Conservation (phyloP, 2,329 filamentous ascomycete species). For the Periglandula ipomoeae region DNA sequence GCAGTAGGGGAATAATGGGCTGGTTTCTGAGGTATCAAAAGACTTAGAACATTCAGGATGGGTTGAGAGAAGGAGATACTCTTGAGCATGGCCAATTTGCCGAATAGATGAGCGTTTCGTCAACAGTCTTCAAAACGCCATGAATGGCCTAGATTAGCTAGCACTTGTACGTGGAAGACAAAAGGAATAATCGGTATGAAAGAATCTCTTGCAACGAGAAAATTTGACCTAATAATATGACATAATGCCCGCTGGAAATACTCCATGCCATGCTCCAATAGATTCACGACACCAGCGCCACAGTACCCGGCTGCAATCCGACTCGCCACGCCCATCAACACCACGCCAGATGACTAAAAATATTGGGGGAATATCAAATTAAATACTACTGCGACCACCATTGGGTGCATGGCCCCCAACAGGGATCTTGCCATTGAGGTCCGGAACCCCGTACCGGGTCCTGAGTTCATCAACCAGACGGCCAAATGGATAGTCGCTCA, state of each 20-base stretch:
- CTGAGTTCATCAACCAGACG: conserved; percentile 49
- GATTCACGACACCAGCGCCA: background rate
- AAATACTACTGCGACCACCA: background rate
- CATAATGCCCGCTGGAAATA: background rate
- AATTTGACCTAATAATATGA: background rate
- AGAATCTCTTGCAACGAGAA: too few relatives aligned
- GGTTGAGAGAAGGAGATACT: too few relatives aligned
- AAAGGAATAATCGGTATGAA: too few relatives aligned
- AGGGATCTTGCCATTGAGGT: conserved; percentile 1
- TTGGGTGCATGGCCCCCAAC: background rate
- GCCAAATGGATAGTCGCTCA: conserved; percentile 61
- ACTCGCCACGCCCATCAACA: background rate
- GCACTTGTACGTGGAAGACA: too few relatives aligned
- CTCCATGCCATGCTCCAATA: background rate
- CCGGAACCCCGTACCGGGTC: conserved; percentile 23
- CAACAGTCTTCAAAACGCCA: too few relatives aligned
- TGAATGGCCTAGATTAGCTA: too few relatives aligned
- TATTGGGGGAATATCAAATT: background rate
- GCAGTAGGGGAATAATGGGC: too few relatives aligned
- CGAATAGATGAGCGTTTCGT: too few relatives aligned
- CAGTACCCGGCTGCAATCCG: background rate
- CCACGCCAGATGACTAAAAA: background rate
- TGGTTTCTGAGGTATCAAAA: too few relatives aligned
- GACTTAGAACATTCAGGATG: too few relatives aligned
- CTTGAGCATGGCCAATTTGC: too few relatives aligned